Evolutionary conservation across 345 rosid genomes (phyloP), one percentile per base, ranked within the genome.

Genomic region (Euphorbia pulcherrima): DNA sequence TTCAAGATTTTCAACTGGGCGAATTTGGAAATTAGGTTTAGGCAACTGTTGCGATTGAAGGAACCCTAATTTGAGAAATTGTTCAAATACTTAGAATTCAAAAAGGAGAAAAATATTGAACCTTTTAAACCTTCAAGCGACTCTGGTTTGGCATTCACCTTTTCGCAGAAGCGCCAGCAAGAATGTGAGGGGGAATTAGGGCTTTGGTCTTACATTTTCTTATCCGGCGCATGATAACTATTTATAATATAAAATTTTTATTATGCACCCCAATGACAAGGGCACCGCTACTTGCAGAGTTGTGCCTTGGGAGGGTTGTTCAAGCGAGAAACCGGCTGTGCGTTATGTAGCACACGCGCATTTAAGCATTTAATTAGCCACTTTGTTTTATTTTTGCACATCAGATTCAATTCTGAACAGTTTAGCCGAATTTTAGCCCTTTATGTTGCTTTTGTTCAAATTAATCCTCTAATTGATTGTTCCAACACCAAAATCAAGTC

Each of bases 201-300:
- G 65, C 51, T 48, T 58, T 57, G 55, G 74, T 55, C n/a, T 58
- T 60, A 70, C 72, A 69, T 53, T 77, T 69, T 67, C 54, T n/a
- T 16, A 53, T 14, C 18, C 9, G 20, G 90, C 74, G 84, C 76
- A 88, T 44, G 37, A 39, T 88, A 84, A 80, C 37, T 52, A 62
- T 18, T 4, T 24, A 64, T 10, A 1, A 39, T 6, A 0, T 3
- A 1, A 17, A 0, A 11, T 17, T 44, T 72, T 65, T 82, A 52
- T 33, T 59, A 65, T 82, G 57, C 27, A 21, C 57, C 57, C 28
- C 0, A 53, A 1, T 23, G 57, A 53, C 57, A 53, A 53, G 8
- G 57, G 57, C 57, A 20, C 28, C 4, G 28, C 13, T 50, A 9
- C 51, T 6, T 1, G 44, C 6, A 39, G 1, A 39, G 12, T 7